Percentiles rank a stretch among this genome's conserved stretches.
These are phyloP conservation scores for Mortierella hygrophila DNA, from an alignment of 192 early-diverging fungal species.

Conservation along the genomic window DNA sequence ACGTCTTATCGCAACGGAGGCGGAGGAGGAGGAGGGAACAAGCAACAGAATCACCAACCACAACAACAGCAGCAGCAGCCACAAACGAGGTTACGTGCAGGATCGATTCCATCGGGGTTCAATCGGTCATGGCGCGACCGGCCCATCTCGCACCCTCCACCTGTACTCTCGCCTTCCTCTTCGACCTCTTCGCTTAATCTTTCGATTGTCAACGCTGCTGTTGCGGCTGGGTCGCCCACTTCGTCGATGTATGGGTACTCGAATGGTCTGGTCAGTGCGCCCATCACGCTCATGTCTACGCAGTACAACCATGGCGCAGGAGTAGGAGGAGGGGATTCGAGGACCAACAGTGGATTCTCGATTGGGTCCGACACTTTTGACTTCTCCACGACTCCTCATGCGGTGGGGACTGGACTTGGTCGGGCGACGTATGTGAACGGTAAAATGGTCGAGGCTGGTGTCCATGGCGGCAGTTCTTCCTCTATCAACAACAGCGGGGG, in stretches of 20 bases:
- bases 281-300: conserved; percentile 18
- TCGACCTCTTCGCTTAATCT: conserved; percentile 46
- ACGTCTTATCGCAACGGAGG: neutral
- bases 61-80: conserved; percentile 14
- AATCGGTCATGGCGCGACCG: conserved; percentile 19
- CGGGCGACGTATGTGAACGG: conserved; percentile 50
- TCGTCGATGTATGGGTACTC: conserved; percentile 9
- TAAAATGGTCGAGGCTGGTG: conserved; percentile 31
- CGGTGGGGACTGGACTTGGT: conserved; percentile 40
- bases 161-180: conserved; percentile 25
- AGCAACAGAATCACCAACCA: neutral
- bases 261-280: conserved; percentile 22
- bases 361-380: conserved; percentile 40
- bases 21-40: neutral
- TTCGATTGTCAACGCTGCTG: conserved; percentile 48
- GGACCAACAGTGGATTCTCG: conserved; percentile 51
- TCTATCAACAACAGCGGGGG: neutral
- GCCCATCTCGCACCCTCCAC: conserved; percentile 45
- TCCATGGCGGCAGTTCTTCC: conserved; percentile 18
- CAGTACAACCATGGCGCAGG: conserved; percentile 1
- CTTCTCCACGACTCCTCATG: neutral
- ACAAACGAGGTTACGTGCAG: conserved; percentile 25
- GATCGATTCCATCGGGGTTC: conserved; percentile 29
- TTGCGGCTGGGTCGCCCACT: conserved; percentile 30
- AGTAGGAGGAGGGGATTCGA: conserved; percentile 5